Evolutionary conservation across 305 asterid genomes (phyloP).

Genomic region (Salvia sclarea): DNA sequence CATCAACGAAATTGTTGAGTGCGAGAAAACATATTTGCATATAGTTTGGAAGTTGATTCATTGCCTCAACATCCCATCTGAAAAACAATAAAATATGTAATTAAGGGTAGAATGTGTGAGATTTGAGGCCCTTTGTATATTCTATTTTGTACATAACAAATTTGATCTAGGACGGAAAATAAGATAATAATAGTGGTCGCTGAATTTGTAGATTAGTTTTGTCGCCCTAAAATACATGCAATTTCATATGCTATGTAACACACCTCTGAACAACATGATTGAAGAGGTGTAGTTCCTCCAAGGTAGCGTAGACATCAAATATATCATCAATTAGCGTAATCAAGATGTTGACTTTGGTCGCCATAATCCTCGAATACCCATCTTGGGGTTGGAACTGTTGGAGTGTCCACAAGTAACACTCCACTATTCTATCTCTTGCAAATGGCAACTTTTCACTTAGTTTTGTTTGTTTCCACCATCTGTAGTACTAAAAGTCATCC

Average conservation of each 20-base stretch:
- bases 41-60: slow-evolving; percentile 26
- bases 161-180: no score
- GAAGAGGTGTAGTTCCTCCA: background rate
- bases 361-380: slow-evolving; percentile 5
- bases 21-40: slow-evolving; percentile 31
- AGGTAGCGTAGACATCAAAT: slow-evolving; percentile 8
- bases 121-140: no score
- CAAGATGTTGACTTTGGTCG: background rate
- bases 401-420: slow-evolving; percentile 39
- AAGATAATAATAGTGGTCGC: no score
- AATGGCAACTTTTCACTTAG: slow-evolving; percentile 31
- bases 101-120: no score
- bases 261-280: background rate
- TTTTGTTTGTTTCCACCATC: slow-evolving; percentile 29
- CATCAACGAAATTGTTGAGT: slow-evolving; percentile 20
- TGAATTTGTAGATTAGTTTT: no score
- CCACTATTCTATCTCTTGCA: slow-evolving; percentile 44
- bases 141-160: no score
- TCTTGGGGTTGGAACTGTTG: slow-evolving; percentile 35
- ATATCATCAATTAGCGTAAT: background rate
- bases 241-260: background rate
- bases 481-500: background rate
- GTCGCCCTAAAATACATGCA: background rate
- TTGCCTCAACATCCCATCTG: slow-evolving; percentile 20
- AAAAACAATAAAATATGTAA: no score